Evolutionary conservation across 345 rosid genomes (phyloP), one percentile per base, ranked within the genome.

Genomic region (Eucalyptus brandiana): DNA sequence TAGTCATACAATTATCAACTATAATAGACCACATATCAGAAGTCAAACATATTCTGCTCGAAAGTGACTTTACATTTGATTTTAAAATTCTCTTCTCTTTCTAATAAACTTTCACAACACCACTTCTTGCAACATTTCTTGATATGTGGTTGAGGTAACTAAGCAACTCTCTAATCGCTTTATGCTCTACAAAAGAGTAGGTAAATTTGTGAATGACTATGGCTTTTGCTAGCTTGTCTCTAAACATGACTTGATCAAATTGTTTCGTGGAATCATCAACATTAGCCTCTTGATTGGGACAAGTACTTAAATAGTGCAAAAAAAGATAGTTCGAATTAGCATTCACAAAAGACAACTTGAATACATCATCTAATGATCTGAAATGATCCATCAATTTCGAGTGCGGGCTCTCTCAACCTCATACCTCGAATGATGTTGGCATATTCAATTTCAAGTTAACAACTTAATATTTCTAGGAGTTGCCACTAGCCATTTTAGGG

Each of bases 21-120:
- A 1, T 60, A 13, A 60, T 28, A 60, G 16, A 28, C 8, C 32
- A 60, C 17, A 13, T 0, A 60, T 60, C 1, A 56, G 0, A 60
- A 60, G 18, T 60, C 0, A 60, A 60, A 60, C 17, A 60, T 28
- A 60, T 60, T 28, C 0, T 28, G 9, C 32, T 60, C 3, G 0
- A 60, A 60, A 60, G 32, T 60, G 32, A 60, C 16, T 10, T 26
- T 26, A 58, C 30, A 1, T 24, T 58, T 58, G 1, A 56, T 56
- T 56, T 56, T 24, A 24, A 24, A 56, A 10, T 24, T 56, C 30
- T 24, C 62, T 9, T 60, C 34, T 62, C 32, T 60, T 60, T 28
- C 17, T 23, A 56, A 56, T 56, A 24, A 56, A 56, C 13, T 56
- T 56, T 24, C 62, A 24, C 62, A 23, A 9, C 62, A 56, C 28